A percentile compares a stretch with the other conserved stretches of the same genome.
phyloP scores from a whole-genome alignment of 1,284 basidiomycete genomes.

The Meripilus lineatus region DNA sequence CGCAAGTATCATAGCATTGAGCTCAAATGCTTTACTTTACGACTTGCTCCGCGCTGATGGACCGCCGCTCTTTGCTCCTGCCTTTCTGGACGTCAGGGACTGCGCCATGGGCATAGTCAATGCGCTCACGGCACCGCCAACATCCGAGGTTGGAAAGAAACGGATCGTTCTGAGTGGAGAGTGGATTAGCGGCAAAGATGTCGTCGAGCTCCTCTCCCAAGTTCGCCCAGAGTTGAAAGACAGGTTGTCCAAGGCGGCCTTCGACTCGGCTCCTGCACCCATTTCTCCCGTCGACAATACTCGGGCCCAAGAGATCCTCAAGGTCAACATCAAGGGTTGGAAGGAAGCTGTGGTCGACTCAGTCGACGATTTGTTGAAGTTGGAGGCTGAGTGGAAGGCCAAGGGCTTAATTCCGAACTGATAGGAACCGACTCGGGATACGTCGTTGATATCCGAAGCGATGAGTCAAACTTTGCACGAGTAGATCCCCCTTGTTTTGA shows the following conservation, averaged over 20 bases:
- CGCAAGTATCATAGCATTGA: slow-evolving; percentile 9
- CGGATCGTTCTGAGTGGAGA: slow-evolving; percentile 20
- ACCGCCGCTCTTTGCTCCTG: slow-evolving; percentile 1
- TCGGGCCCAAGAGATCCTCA: slow-evolving; percentile 15
- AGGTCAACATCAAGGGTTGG: slow-evolving; percentile 16
- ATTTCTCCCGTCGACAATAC: slow-evolving; percentile 13
- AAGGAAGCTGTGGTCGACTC: slow-evolving; percentile 17
- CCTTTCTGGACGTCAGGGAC: slow-evolving; percentile 22
- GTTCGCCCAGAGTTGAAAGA: slow-evolving; percentile 20
- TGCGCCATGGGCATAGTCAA: slow-evolving; percentile 19
- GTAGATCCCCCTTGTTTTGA: too few relatives aligned
- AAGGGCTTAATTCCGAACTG: slow-evolving; percentile 2
- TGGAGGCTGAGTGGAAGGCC: slow-evolving; percentile 9
- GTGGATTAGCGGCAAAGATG: slow-evolving; percentile 16
- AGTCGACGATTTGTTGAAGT: slow-evolving; percentile 5
- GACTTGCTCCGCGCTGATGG: slow-evolving; percentile 10
- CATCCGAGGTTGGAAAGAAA: slow-evolving; percentile 13
- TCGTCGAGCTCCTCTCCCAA: slow-evolving; percentile 15
- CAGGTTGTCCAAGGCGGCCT: slow-evolving; percentile 11
- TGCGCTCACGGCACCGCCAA: slow-evolving; percentile 15
- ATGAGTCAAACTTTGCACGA: too few relatives aligned
- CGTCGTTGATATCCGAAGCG: too few relatives aligned
- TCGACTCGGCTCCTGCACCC: slow-evolving; percentile 5
- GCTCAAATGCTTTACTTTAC: slow-evolving; percentile 14
- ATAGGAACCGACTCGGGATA: not conserved